These are phyloP conservation scores for Fusarium acutatum DNA, from an alignment of 2,329 filamentous ascomycete genomes.

Conservation along the genomic window DNA sequence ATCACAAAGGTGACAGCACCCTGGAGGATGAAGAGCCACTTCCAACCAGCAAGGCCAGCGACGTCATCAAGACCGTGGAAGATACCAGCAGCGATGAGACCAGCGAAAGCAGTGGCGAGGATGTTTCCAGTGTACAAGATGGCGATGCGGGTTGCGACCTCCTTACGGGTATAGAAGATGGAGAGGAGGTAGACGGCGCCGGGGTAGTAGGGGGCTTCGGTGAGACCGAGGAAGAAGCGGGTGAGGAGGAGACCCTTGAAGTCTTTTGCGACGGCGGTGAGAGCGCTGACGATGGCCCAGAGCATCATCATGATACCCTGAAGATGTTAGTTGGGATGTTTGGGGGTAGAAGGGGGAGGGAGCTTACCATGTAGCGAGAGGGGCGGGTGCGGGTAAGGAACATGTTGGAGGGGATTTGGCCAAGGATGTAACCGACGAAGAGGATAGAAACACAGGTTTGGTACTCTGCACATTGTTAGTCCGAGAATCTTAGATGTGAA, in stretches of 20 bases:
- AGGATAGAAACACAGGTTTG: slow-evolving; percentile 45
- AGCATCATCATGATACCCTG: slow-evolving; percentile 54
- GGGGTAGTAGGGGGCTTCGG: slow-evolving; percentile 52
- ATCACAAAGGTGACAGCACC: slow-evolving; percentile 54
- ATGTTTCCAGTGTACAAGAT: slow-evolving; percentile 55
- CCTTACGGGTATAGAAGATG: slow-evolving; percentile 63
- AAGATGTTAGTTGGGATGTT: rapidly evolving
- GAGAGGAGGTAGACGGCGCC: slow-evolving; percentile 54
- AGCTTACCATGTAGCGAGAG: slow-evolving; percentile 50
- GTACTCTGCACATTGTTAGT: slow-evolving; percentile 37
- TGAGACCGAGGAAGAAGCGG: slow-evolving; percentile 53
- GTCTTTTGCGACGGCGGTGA: slow-evolving; percentile 57
- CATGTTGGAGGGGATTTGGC: slow-evolving; percentile 55
- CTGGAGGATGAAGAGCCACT: slow-evolving; percentile 71
- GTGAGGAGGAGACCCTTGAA: slow-evolving; percentile 60
- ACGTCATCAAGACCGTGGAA: slow-evolving; percentile 46
- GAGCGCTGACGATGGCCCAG: slow-evolving; percentile 58
- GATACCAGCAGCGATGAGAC: slow-evolving; percentile 55
- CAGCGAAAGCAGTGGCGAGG: slow-evolving; percentile 50
- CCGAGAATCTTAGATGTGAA: rapidly evolving
- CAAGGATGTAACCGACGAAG: slow-evolving; percentile 56
- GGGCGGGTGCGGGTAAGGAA: slow-evolving; percentile 54
- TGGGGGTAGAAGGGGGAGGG: rapidly evolving
- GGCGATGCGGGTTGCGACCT: slow-evolving; percentile 53
- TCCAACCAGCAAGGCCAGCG: slow-evolving; percentile 43